These are phyloP conservation scores for Byssoonygena ceratinophila DNA, from an alignment of 2,329 filamentous ascomycete species.

Conservation along the genomic window DNA sequence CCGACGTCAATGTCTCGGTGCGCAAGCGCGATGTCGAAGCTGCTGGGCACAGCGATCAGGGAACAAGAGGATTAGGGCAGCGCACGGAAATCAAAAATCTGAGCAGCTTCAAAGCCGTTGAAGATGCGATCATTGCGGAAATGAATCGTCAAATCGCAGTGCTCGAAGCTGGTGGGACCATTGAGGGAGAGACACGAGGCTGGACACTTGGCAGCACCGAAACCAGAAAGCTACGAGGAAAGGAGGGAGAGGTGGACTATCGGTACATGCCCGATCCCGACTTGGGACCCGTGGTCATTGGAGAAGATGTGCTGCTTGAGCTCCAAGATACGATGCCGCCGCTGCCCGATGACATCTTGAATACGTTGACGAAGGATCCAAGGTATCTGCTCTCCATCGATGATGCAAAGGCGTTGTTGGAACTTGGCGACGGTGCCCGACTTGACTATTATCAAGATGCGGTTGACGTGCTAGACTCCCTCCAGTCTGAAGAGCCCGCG, in stretches of 20 bases:
- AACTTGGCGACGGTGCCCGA: constrained; percentile 65
- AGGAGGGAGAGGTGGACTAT: constrained; percentile 96
- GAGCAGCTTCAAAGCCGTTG: constrained; percentile 86
- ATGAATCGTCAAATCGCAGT: constrained; percentile 76
- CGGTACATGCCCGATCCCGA: constrained; percentile 98
- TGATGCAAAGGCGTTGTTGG: constrained; percentile 70
- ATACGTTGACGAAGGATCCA: constrained; percentile 45
- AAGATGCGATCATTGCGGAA: constrained; percentile 88
- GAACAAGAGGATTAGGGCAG: constrained; percentile 59
- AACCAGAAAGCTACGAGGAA: constrained; percentile 72
- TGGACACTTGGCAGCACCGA: constrained; percentile 79
- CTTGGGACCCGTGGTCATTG: constrained; percentile 67
- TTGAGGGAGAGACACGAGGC: constrained; percentile 81
- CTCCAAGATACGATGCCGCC: constrained; percentile 55
- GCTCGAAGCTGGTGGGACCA: constrained; percentile 60
- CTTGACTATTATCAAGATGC: constrained; percentile 62
- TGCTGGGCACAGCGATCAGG: constrained; percentile 42
- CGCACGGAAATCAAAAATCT: constrained; percentile 88
- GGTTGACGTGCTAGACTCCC: constrained; percentile 28
- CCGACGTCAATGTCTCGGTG: constrained; percentile 92
- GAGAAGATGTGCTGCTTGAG: constrained; percentile 54
- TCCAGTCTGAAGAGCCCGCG: constrained; percentile 19
- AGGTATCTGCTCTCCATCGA: constrained; percentile 63
- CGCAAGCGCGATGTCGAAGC: constrained; percentile 43
- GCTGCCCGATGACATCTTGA: constrained; percentile 60